Evolutionary conservation across 306 rosid genomes (phyloP), one percentile per base, ranked within the genome.

Genomic region (Carpinus fangiana): DNA sequence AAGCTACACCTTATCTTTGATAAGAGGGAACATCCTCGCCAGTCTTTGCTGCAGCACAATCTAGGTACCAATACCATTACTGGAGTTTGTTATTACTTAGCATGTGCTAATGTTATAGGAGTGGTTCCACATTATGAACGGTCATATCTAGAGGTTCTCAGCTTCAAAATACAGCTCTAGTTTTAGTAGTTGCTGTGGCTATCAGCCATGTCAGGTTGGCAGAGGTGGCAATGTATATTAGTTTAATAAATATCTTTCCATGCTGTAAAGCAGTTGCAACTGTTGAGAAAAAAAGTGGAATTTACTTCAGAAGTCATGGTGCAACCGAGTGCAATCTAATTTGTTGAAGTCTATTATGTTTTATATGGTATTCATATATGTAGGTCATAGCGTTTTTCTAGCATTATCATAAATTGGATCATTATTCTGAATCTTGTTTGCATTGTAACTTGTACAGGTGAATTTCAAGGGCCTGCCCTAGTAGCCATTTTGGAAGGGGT

Each of bases 401-500:
- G 55, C 50, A 6, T 75, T 76, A 31, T 5, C 45, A 41, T 83
- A 50, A 38, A 55, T 70, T 59, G 45, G 56, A 16, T n/a, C 41
- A 67, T 77, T 76, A 41, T 66, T 54, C 38, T 64, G 61, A 73
- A 74, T 75, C 21, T 54, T n/a, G 51, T 60, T 85, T 50, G 70
- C 77, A 57, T 65, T 51, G 80, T 82, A 78, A 69, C 79, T 78
- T 65, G 76, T 84, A 46, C 79, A 94, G 98, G 98, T 62, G 98
- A 92, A 48, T 92, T 84, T 87, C 98, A 94, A 90, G 98, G 98
- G 80, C 98, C 98, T 79, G 93, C 97, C 28, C 89, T 94, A 47
- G 86, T 94, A 76, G 98, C 88, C 73, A 73, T 94, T 71, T 85
- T 94, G 38, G 98, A 94, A 89, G 97, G 97, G 43, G 89, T 93